A percentile compares a stretch with the other conserved stretches of the same genome.
Evolutionary conservation across 1,284 basidiomycete genomes (phyloP).

Genomic region (Ceratobasidium papillatum): DNA sequence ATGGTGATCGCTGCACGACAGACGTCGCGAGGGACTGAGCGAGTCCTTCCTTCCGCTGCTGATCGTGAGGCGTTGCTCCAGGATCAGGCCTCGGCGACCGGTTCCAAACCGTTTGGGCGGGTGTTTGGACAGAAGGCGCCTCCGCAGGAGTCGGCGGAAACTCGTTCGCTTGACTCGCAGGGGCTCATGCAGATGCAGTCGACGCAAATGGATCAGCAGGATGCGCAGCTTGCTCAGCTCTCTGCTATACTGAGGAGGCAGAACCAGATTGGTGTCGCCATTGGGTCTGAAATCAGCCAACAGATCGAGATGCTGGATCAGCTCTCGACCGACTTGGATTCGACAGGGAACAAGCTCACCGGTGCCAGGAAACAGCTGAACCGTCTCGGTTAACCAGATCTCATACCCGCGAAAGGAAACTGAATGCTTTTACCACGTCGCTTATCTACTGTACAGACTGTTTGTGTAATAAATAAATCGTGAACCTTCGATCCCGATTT

Average conservation of each 20-base stretch:
- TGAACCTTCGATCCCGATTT: constrained; percentile 7
- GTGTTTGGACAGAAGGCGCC: constrained; percentile 75
- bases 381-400: constrained; percentile 61
- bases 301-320: constrained; percentile 91
- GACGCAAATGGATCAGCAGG: constrained; percentile 83
- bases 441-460: not conserved
- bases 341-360: constrained; percentile 78
- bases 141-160: constrained; percentile 83
- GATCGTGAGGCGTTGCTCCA: constrained; percentile 73
- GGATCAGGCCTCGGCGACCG: constrained; percentile 44
- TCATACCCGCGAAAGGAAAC: not conserved
- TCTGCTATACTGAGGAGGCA: constrained; percentile 87
- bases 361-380: constrained; percentile 83
- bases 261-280: constrained; percentile 86
- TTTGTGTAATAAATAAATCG: not conserved
- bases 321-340: constrained; percentile 76
- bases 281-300: constrained; percentile 80
- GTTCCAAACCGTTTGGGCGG: constrained; percentile 64
- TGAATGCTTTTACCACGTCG: not conserved
- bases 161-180: constrained; percentile 84
- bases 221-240: constrained; percentile 79
- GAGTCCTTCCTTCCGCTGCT: constrained; percentile 60
- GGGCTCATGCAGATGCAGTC: constrained; percentile 84
- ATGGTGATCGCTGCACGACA: constrained; percentile 78
- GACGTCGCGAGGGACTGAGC: constrained; percentile 55